These are phyloP conservation scores for Monosporascus sp. DNA, from an alignment of 2,329 filamentous ascomycete genomes.

Conservation along the genomic window DNA sequence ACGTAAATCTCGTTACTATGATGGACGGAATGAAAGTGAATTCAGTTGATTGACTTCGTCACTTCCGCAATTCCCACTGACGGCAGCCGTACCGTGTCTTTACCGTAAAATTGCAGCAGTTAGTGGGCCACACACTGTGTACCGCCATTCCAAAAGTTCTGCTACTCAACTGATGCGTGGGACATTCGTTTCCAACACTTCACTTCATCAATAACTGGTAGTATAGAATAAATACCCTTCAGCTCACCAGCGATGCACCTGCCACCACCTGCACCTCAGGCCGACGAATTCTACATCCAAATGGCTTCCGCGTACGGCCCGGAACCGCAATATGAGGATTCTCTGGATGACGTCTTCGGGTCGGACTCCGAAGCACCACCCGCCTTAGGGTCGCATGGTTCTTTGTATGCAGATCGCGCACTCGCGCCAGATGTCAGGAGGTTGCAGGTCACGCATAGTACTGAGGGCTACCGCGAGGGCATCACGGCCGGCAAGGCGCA, in stretches of 20 bases:
- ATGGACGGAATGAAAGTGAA: no score
- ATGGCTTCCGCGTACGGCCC: constrained; percentile 4
- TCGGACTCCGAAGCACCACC: constrained; percentile 6
- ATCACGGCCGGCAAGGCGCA: constrained; percentile 68
- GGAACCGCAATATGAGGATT: constrained; percentile 2
- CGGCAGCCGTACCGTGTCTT: background rate
- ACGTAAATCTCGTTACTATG: background rate
- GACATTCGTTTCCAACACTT: background rate
- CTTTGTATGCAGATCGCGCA: constrained; percentile 4
- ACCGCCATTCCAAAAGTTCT: background rate
- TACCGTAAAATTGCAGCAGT: background rate
- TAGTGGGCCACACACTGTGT: background rate
- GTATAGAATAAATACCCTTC: background rate
- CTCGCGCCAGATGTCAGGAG: constrained; percentile 64
- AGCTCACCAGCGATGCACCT: constrained; percentile 7
- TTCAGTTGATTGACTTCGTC: no score
- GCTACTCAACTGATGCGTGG: background rate
- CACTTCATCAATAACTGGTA: background rate
- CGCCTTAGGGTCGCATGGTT: constrained; percentile 2
- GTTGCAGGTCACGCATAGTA: constrained; percentile 71
- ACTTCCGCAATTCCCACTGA: no score
- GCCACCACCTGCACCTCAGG: constrained; percentile 4
- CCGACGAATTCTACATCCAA: constrained; percentile 10
- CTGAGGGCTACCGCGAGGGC: constrained; percentile 86
- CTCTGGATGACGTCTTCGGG: constrained; percentile 9